Conservation (phyloP, 2,329 filamentous ascomycete genomes). For the Monilinia fructigena region DNA sequence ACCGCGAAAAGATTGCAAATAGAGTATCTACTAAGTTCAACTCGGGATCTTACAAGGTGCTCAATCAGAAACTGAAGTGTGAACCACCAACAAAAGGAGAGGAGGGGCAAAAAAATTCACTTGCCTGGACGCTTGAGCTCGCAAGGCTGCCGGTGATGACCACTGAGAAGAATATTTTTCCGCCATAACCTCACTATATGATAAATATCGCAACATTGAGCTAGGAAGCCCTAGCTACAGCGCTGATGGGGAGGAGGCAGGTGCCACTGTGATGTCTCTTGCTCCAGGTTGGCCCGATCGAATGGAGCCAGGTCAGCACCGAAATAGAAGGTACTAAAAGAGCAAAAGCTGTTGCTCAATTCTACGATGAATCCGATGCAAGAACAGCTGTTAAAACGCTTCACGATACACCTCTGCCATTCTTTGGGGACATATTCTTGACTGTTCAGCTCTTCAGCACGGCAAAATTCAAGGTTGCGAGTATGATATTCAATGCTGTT, state of each 20-base stretch:
- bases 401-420: constrained; percentile 39
- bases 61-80: no score
- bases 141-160: no score
- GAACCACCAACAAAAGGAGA: no score
- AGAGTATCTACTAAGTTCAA: no score
- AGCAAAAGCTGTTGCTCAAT: constrained; percentile 44
- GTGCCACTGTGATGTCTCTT: constrained; percentile 27
- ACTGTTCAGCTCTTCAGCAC: constrained; percentile 43
- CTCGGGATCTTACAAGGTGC: no score
- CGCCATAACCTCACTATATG: constrained; percentile 23
- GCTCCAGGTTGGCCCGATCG: constrained; percentile 25
- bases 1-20: no score
- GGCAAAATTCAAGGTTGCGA: constrained; percentile 43
- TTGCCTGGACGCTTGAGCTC: no score
- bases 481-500: constrained; percentile 40
- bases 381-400: constrained; percentile 39
- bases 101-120: no score
- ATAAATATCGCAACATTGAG: constrained; percentile 30
- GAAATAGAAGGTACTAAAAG: background rate
- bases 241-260: constrained; percentile 27
- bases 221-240: constrained; percentile 27
- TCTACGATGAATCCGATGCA: constrained; percentile 43
- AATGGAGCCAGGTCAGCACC: constrained; percentile 13
- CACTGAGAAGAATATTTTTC: no score
- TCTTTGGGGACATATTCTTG: constrained; percentile 40